phyloP scores from a whole-genome alignment of 768 basidiomycete genomes.

The Suillus luteus region DNA sequence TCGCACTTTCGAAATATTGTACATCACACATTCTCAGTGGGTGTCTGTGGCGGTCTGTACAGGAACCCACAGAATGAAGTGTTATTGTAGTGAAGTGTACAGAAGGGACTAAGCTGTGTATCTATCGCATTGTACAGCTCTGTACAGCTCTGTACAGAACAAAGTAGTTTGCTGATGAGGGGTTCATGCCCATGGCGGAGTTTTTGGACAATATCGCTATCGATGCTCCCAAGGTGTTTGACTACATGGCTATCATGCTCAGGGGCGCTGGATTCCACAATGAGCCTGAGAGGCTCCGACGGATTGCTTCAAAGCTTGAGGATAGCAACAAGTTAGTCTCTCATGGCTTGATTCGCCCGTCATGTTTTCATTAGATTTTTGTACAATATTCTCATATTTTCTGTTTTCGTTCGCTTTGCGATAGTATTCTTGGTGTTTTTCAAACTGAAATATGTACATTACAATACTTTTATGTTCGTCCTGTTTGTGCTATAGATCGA shows the following conservation, averaged over 20 bases:
- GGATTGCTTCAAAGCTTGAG: slow-evolving; percentile 61
- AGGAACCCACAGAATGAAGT: too few relatives aligned
- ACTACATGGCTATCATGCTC: slow-evolving; percentile 57
- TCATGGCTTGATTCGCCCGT: slow-evolving; percentile 34
- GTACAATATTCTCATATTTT: slow-evolving; percentile 9
- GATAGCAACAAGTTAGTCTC: slow-evolving; percentile 58
- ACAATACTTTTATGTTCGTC: slow-evolving; percentile 15
- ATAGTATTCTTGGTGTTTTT: slow-evolving; percentile 28
- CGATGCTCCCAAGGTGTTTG: slow-evolving; percentile 3
- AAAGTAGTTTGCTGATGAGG: too few relatives aligned
- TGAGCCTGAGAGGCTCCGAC: slow-evolving; percentile 57
- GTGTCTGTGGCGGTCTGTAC: too few relatives aligned
- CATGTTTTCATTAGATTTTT: slow-evolving; percentile 7
- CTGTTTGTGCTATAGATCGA: slow-evolving; percentile 18
- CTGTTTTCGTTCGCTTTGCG: slow-evolving; percentile 25
- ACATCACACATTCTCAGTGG: too few relatives aligned
- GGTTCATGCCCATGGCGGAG: slow-evolving; percentile 70
- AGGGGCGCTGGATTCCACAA: slow-evolving; percentile 61
- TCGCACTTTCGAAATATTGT: too few relatives aligned
- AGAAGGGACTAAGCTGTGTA: too few relatives aligned
- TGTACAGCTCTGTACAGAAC: too few relatives aligned
- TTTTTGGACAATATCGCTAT: slow-evolving; percentile 85
- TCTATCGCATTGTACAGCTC: too few relatives aligned
- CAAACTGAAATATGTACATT: slow-evolving; percentile 32
- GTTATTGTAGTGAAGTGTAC: too few relatives aligned